Evolutionary conservation across 164 flowering plant genomes (phyloP).

Genomic region (Nymphaea colorata): DNA sequence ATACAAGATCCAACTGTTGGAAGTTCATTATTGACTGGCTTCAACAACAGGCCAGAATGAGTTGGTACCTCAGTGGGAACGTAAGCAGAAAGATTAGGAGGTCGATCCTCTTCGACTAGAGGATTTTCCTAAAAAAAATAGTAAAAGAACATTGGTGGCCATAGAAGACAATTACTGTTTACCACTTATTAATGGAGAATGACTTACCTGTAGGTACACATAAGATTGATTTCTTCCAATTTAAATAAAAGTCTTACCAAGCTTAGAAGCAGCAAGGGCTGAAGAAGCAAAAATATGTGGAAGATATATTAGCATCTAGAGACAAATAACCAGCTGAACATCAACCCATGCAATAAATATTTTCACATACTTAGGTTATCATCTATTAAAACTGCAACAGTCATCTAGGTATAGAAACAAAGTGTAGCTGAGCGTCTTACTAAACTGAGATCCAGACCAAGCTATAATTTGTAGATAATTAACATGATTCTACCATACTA

Average conservation of each 20-base stretch:
- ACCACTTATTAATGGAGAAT: not conserved
- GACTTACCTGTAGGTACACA: constrained; percentile 77
- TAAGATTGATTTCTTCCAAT: constrained; percentile 72
- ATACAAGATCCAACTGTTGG: constrained; percentile 18
- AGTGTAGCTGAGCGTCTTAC: no score
- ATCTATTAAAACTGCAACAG: no score
- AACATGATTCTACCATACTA: no score
- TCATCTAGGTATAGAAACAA: no score
- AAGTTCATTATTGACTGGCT: constrained; percentile 16
- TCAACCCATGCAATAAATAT: no score
- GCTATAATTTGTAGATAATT: no score
- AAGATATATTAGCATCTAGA: not conserved
- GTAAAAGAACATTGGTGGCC: no score
- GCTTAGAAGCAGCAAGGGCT: constrained; percentile 57
- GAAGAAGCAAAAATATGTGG: constrained; percentile 6
- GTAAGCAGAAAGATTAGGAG: constrained; percentile 79
- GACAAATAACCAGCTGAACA: no score
- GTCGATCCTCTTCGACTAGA: constrained; percentile 87
- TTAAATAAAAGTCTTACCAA: constrained; percentile 76
- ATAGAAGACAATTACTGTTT: no score
- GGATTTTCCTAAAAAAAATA: constrained; percentile 58
- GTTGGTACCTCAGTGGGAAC: constrained; percentile 53
- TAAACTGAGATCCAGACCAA: no score
- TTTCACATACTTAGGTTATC: no score
- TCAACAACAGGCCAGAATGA: constrained; percentile 25